Evolutionary conservation across 805 yeast species (phyloP).

Genomic region (Lipomyces anomalus): DNA sequence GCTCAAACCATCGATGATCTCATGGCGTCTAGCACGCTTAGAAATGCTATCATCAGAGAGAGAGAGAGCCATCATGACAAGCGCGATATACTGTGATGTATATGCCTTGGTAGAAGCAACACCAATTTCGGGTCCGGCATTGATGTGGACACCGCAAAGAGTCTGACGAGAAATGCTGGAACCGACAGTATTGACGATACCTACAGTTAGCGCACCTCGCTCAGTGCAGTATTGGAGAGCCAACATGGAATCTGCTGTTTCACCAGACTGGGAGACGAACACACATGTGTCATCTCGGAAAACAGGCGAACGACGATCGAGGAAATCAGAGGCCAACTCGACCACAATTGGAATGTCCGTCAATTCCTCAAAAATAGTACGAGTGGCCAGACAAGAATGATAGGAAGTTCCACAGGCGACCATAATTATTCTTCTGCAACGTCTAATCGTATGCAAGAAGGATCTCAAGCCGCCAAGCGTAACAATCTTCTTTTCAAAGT

Average conservation of each 20-base stretch:
- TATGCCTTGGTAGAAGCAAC: slow-evolving; percentile 99
- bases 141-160: slow-evolving; percentile 98
- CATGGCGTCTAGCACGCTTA: slow-evolving; percentile 65
- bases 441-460: slow-evolving; percentile 79
- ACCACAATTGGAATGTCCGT: slow-evolving; percentile 92
- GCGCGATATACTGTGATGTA: slow-evolving; percentile 95
- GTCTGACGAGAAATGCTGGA: slow-evolving; percentile 94
- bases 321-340: slow-evolving; percentile 88
- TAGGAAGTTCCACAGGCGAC: slow-evolving; percentile 99
- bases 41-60: slow-evolving; percentile 87
- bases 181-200: slow-evolving; percentile 96
- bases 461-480: slow-evolving; percentile 85
- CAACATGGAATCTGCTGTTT: slow-evolving; percentile 94
- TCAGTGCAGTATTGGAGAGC: slow-evolving; percentile 94
- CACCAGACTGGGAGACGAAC: slow-evolving; percentile 98
- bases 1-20: slow-evolving; percentile 80
- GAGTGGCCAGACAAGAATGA: slow-evolving; percentile 95
- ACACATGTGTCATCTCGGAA: slow-evolving; percentile 97
- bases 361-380: slow-evolving; percentile 93
- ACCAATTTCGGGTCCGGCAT: slow-evolving; percentile 99
- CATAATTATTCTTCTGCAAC: slow-evolving; percentile 94
- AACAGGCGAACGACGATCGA: slow-evolving; percentile 93
- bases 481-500: slow-evolving; percentile 71
- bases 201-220: slow-evolving; percentile 95
- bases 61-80: slow-evolving; percentile 95